Evolutionary conservation across 2,329 filamentous ascomycete species (phyloP), one percentile per base, ranked within the genome.

Genomic region (Alternaria dauci): DNA sequence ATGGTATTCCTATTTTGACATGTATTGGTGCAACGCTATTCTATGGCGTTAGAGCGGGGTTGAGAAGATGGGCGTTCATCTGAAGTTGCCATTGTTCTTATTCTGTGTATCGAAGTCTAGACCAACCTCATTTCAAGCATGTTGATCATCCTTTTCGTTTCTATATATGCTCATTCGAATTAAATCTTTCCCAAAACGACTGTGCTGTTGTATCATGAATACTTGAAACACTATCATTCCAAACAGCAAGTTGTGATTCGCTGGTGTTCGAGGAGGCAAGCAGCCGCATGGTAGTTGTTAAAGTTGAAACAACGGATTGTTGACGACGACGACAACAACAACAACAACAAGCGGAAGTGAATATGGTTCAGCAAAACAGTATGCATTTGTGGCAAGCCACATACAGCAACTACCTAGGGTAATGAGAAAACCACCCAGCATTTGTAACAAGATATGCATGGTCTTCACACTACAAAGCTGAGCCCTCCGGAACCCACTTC

Each of bases 1-100:
- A 70, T 52, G 74, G 71, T 7, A 60, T 76, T 23, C 75, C 75
- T 14, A 12, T 77, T 6, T n/a, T 77, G 47, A 62, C 68, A 8
- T 73, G 71, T 48, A 42, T 78, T 46, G 70, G 71, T 1, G 70
- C 70, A 20, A 55, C 62, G 26, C 23, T 74, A 2, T 74, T 70
- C 43, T 74, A 65, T 66, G 72, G 71, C 14, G 61, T 71, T 8
- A 58, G 70, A 25, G 65, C 67, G 44, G 71, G 71, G 14, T 55
- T 73, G 63, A 70, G 68, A 58, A 69, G 59, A 41, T 69, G 61
- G 56, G 58, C 47, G 16, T 59, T 69, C 28, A 55, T 62, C n/a
- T 69, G 50, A 57, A 25, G 2, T 14, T 18, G 38, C 14, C 16
- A 7, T 7, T 25, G n/a, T 25, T 25, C 2, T 20, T 5, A 8